Evolutionary conservation across 1,284 basidiomycete genomes (phyloP), one percentile per base, ranked within the genome.

Genomic region (Bondarzewia mesenterica): DNA sequence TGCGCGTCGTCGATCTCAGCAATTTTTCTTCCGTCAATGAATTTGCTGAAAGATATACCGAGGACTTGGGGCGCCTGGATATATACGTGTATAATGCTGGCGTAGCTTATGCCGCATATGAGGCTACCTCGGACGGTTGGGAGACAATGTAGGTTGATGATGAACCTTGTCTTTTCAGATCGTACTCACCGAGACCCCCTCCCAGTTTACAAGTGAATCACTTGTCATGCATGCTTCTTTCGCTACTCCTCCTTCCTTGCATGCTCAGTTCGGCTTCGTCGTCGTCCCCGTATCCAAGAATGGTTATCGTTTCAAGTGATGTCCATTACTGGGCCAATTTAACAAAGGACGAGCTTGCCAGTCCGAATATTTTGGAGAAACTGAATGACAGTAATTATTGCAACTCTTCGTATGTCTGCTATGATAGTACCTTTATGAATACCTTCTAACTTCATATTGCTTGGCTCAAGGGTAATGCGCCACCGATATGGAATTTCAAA

Each of bases 171-270:
- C 38, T 38, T 32, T n/a, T 6, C 18, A 18, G 5, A 27, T 16
- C 25, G 15, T n/a, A 5, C 8, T 10, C 35, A 32, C 1, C 18
- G 15, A 10, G n/a, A 32, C 29, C n/a, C 29, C 10, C n/a, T n/a
- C n/a, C n/a, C 48, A 75, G 73, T 4, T 50, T 73, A 1, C 71
- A 76, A 57, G 64, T 72, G 8, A 74, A 75, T 52, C 56, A 67
- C 50, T 53, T 77, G 1, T 62, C 70, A 1, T 59, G 62, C 3
- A 54, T 67, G 2, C 57, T 77, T 1, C 56, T 73, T 5, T 62
- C 64, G 0, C 46, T 75, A 12, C 63, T 66, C 14, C 61, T 77
- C 6, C 57, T 77, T 4, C 74, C 75, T 2, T 58, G 54, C 15
- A 61, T 76, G 55, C 20, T 67, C 4, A 56, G 63, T 23, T 70